These are phyloP conservation scores for Stemphylium lycopersici DNA, from an alignment of 2,329 filamentous ascomycete species.

Conservation along the genomic window DNA sequence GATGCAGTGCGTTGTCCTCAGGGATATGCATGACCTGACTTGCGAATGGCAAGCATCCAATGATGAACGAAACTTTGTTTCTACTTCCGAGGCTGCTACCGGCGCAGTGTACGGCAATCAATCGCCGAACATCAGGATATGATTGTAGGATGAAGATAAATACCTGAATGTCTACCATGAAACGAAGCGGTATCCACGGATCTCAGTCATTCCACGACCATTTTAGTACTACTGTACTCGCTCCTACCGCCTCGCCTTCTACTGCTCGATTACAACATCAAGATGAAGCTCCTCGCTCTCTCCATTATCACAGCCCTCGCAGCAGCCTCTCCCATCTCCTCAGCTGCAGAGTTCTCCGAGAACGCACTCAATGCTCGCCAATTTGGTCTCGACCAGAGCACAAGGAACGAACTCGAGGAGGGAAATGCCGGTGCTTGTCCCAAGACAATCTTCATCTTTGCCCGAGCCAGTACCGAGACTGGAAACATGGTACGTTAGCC, in stretches of 20 bases:
- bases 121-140: background rate
- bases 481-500: slow-evolving; percentile 35
- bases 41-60: background rate
- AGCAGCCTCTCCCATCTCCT: slow-evolving; percentile 18
- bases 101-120: background rate
- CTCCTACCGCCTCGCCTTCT: too few species aligned
- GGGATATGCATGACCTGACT: background rate
- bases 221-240: background rate
- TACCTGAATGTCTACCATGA: background rate
- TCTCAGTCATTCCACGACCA: background rate
- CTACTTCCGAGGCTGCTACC: background rate
- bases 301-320: slow-evolving; percentile 21
- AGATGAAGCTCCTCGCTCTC: slow-evolving; percentile 30
- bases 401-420: slow-evolving; percentile 30
- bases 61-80: background rate
- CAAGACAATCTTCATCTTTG: slow-evolving; percentile 37
- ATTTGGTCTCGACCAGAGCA: slow-evolving; percentile 11
- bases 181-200: slow-evolving; percentile 1
- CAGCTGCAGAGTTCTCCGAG: slow-evolving; percentile 13
- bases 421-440: slow-evolving; percentile 28
- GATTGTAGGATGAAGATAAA: background rate
- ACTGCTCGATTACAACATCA: background rate
- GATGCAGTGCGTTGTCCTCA: background rate
- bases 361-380: slow-evolving; percentile 21
- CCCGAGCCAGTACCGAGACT: slow-evolving; percentile 29